Evolutionary conservation across 2,329 filamentous ascomycete species (phyloP).

Genomic region (Neophaeococcomyces mojaviensis): DNA sequence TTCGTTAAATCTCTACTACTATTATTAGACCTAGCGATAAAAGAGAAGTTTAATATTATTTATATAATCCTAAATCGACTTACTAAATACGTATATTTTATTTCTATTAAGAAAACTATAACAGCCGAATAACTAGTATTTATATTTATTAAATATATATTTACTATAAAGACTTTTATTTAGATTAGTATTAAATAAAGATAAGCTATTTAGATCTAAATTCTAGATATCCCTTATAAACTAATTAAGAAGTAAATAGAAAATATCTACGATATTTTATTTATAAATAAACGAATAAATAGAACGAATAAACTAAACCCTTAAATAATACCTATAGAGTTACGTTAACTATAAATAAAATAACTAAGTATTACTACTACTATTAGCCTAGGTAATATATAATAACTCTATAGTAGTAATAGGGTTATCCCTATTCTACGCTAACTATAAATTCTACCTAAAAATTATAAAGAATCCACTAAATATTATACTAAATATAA

Average conservation of each 20-base stretch:
- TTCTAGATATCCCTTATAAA: conserved; percentile 9
- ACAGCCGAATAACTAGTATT: conserved; percentile 6
- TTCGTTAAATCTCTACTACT: conserved; percentile 8
- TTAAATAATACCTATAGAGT: conserved; percentile 10
- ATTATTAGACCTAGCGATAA: conserved; percentile 7
- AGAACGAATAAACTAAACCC: conserved; percentile 10
- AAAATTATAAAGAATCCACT: not conserved
- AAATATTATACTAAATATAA: not conserved
- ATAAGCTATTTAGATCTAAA: conserved; percentile 8
- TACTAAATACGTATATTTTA: conserved; percentile 8
- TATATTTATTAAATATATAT: conserved; percentile 8
- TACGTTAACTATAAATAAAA: conserved; percentile 10
- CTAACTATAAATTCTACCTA: conserved; percentile 9
- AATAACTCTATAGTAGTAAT: conserved; percentile 7
- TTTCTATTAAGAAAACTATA: conserved; percentile 3
- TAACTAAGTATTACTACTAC: conserved; percentile 8
- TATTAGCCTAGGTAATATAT: conserved; percentile 1
- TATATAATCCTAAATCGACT: conserved; percentile 9
- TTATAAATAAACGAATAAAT: conserved; percentile 10
- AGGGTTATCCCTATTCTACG: conserved; percentile 10
- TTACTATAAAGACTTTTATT: conserved; percentile 8
- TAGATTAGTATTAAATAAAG: conserved; percentile 8
- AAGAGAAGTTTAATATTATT: conserved; percentile 8
- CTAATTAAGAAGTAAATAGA: conserved; percentile 6
- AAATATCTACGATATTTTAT: conserved; percentile 11